Evolutionary conservation across 208 protist species (phyloP), one percentile per base, ranked within the genome.

Genomic region (Leishmania braziliensis): DNA sequence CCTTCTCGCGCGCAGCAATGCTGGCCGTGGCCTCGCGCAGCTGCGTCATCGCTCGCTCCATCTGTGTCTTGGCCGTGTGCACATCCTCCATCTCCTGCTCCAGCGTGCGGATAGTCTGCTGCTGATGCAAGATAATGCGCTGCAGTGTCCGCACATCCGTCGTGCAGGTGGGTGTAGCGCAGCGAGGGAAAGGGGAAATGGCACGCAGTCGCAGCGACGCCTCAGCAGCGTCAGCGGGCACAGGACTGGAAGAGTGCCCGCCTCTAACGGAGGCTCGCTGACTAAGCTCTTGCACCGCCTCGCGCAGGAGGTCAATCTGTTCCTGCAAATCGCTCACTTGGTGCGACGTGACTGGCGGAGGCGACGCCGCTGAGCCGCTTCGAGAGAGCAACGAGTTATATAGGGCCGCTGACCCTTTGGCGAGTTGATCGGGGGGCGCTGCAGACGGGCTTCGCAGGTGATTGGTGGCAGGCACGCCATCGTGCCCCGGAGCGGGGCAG

Each of bases 201-300:
- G 79, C 68, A 39, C 69, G 65, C 56, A 77, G 58, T 54, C 70
- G 46, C 51, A 77, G 43, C 54, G 74, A 51, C 9, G 29, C 56
- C 26, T 18, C 48, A 70, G 75, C 36, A 26, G 65, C 33, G 18
- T 82, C 81, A 43, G 69, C 63, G 9, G 73, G 76, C 16, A 53
- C 62, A 26, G 80, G 79, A 50, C 75, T 82, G 29, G 60, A 48
- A 23, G 80, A 80, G 63, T 66, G 20, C 3, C 74, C 69, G 1
- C 78, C 75, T 0, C 75, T 43, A 20, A 78, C 53, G 39, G 88
- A 87, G 18, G 84, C 80, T 29, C 78, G 78, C 58, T 83, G 78
- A 63, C 88, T 91, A 43, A 91, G 78, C 79, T 86, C 88, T 20
- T 81, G 84, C 58, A 91, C 88, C 77, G 81, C 86, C 75, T 87